A percentile compares a stretch with the other conserved stretches of the same genome.
These are phyloP conservation scores for Fusarium sp. DNA, from an alignment of 2,329 filamentous ascomycete species.

Conservation along the genomic window DNA sequence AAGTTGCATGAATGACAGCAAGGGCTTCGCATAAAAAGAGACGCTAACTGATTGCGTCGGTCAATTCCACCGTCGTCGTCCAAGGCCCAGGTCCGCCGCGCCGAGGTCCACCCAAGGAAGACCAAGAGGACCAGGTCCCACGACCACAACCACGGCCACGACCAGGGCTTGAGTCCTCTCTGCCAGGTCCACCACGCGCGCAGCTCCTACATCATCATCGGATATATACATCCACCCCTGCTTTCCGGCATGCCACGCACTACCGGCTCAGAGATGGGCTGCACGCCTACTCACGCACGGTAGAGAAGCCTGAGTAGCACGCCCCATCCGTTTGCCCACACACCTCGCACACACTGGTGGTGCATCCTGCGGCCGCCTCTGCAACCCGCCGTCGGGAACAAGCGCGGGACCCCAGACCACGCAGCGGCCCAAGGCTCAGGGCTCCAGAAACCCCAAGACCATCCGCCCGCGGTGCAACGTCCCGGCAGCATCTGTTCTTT, in stretches of 20 bases:
- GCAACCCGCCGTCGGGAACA: slow-evolving; percentile 51
- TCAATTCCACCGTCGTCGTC: slow-evolving; percentile 29
- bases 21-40: slow-evolving; percentile 22
- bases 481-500: slow-evolving; percentile 24
- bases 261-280: neutral
- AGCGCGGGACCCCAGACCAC: slow-evolving; percentile 48
- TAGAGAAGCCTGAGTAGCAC: neutral
- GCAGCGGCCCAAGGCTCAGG: slow-evolving; percentile 36
- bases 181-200: slow-evolving; percentile 10
- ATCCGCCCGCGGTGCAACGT: slow-evolving; percentile 28
- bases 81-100: slow-evolving; percentile 29
- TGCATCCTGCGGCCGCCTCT: slow-evolving; percentile 54
- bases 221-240: slow-evolving; percentile 21
- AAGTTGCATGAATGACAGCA: slow-evolving; percentile 36
- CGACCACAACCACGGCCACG: slow-evolving; percentile 10
- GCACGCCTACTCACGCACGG: slow-evolving; percentile 1
- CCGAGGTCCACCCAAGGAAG: slow-evolving; percentile 22
- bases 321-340: slow-evolving; percentile 10
- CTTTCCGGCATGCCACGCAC: neutral
- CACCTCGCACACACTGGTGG: slow-evolving; percentile 40
- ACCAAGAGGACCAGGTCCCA: neutral
- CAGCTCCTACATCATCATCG: slow-evolving; percentile 3
- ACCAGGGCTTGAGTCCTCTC: slow-evolving; percentile 23
- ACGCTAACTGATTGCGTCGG: slow-evolving; percentile 35
- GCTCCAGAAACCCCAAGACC: slow-evolving; percentile 28